A percentile compares a stretch with the other conserved stretches of the same genome.
Evolutionary conservation across 192 early-diverging fungal species (phyloP).

Genomic region (Coemansia biformis): DNA sequence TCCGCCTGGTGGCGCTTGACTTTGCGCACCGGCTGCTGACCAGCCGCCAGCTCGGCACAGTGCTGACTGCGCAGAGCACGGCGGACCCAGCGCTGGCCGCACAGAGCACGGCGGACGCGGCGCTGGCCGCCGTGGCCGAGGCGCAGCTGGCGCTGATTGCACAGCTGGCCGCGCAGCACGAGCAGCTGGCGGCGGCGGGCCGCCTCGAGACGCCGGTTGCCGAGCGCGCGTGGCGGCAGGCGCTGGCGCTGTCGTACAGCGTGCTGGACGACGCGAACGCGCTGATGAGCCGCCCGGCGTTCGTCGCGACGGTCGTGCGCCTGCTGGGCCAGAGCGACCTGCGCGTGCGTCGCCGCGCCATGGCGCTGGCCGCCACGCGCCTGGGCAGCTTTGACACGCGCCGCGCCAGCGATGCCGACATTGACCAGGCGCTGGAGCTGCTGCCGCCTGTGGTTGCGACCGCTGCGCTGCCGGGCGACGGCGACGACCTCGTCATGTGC

Average conservation of each 20-base stretch:
- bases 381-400: slow-evolving; percentile 45
- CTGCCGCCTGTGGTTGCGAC: slow-evolving; percentile 22
- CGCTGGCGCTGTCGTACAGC: slow-evolving; percentile 56
- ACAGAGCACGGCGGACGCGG: slow-evolving; percentile 4
- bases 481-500: slow-evolving; percentile 49
- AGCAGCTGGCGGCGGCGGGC: slow-evolving; percentile 7
- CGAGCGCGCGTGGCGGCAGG: slow-evolving; percentile 43
- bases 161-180: slow-evolving; percentile 15
- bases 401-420: slow-evolving; percentile 9
- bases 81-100: slow-evolving; percentile 10
- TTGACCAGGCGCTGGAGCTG: slow-evolving; percentile 32
- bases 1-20: slow-evolving; percentile 40
- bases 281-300: slow-evolving; percentile 68
- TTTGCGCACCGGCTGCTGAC: slow-evolving; percentile 45
- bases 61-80: not conserved
- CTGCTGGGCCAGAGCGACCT: slow-evolving; percentile 59
- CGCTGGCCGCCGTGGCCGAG: slow-evolving; percentile 9
- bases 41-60: slow-evolving; percentile 24
- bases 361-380: slow-evolving; percentile 69
- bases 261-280: slow-evolving; percentile 70
- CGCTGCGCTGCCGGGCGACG: slow-evolving; percentile 5
- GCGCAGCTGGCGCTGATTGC: slow-evolving; percentile 25
- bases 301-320: slow-evolving; percentile 62
- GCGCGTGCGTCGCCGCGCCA: slow-evolving; percentile 67
- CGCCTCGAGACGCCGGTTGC: slow-evolving; percentile 11